Base-by-base conservation (phyloP, 495 filamentous ascomycete genomes). In the Pseudoneurospora amorphoporcata region DNA sequence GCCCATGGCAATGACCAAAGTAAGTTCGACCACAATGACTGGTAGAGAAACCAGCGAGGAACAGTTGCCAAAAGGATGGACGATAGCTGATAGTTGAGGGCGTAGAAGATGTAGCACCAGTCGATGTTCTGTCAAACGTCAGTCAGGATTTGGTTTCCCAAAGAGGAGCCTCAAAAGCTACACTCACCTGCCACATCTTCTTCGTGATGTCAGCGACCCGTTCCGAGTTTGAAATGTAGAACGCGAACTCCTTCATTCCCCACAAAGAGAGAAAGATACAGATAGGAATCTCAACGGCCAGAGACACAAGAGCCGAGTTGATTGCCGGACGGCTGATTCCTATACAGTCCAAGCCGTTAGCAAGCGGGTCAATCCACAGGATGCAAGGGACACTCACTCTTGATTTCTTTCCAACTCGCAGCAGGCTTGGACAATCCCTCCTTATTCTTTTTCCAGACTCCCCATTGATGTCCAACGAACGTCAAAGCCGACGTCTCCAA, bases 41-140 rank as follows among this genome's bases (percentile, higher is more conserved):
- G 91, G 71, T 85, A 86, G 8, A 92, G 83, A 77, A 90, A 93
- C 90, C 90, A 92, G 17, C 82, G 83, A 6, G 91, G 89, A 14
- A 81, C 78, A 0, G 91, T 92, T 0, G 91, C 90, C 3, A 92
- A 82, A 3, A 93, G 80, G 8, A 93, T 83, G 3, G 88, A 84
- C 0, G 90, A 86, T 8, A 92, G 79, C 75, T 92, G 90, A n/a
- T 86, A 89, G 17, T 84, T 86, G 35, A 87, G 68, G 0, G 88
- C 91, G 75, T 92, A 93, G 79, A 92, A 90, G 69, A 93, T 88
- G 78, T 93, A 93, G 78, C 90, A 91, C 91, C 90, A 91, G 75
- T 91, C 89, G 47, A 89, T 88, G 3, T 83, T 89, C 75, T 85
- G 19, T 61, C 23, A 5, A n/a, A 2, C 16, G 41, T 23, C 10